Evolutionary conservation across 2,329 filamentous ascomycete genomes (phyloP).

Genomic region (Leptographium lundbergii): DNA sequence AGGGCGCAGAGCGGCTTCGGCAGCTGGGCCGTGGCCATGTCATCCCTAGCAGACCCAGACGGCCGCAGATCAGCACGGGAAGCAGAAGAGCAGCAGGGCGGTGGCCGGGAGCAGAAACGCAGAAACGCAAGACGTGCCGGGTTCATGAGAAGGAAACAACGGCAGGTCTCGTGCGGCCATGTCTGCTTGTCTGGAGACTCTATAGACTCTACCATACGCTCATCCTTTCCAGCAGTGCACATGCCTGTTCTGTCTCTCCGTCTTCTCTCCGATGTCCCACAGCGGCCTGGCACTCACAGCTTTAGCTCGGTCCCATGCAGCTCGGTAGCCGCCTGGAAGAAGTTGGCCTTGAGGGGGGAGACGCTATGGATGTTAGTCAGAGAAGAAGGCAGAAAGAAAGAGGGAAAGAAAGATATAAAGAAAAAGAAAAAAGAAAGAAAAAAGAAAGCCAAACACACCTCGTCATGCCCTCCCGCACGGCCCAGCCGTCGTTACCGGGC

Average conservation of each 20-base stretch:
- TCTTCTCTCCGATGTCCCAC: background rate
- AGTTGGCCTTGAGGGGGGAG: constrained; percentile 84
- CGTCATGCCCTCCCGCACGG: constrained; percentile 74
- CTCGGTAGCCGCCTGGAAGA: constrained; percentile 59
- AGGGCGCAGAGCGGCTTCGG: constrained; percentile 47
- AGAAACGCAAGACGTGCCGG: background rate
- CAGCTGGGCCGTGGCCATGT: background rate
- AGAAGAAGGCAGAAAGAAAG: background rate
- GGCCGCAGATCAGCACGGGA: background rate
- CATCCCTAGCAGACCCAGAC: background rate
- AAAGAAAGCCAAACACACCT: constrained; percentile 36
- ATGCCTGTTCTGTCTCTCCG: background rate
- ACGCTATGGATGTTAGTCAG: constrained; percentile 40
- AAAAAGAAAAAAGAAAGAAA: background rate
- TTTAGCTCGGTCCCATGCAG: constrained; percentile 60
- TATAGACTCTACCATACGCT: background rate
- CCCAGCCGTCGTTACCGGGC: constrained; percentile 87
- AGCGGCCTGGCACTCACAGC: constrained; percentile 48
- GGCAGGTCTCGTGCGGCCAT: background rate
- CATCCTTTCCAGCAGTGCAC: background rate
- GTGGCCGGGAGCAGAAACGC: background rate
- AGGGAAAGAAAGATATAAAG: background rate
- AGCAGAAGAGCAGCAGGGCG: too few species aligned
- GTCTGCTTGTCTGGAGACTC: background rate
- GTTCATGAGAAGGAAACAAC: background rate